These are phyloP conservation scores for Stenocarpella maydis DNA, from an alignment of 2,329 filamentous ascomycete species.

Conservation along the genomic window DNA sequence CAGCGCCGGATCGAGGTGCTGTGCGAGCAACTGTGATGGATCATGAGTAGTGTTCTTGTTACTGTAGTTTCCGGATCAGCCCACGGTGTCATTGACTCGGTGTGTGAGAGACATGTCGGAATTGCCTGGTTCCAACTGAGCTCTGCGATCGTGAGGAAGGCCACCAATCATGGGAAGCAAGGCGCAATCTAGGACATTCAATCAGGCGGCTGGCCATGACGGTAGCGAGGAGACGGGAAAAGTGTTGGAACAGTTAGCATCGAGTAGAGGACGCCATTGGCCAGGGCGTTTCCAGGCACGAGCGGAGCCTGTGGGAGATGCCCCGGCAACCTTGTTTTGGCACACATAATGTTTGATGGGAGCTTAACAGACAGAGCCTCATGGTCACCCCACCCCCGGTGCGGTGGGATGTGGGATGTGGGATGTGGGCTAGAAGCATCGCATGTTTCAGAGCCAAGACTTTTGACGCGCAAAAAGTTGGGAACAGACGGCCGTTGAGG, in stretches of 20 bases:
- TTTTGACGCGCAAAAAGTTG: constrained; percentile 12
- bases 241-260: constrained; percentile 16
- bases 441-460: constrained; percentile 15
- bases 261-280: background rate
- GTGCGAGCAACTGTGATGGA: background rate
- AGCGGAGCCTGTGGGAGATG: background rate
- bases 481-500: constrained; percentile 19
- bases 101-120: background rate
- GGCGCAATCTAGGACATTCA: background rate
- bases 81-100: constrained; percentile 8
- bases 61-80: constrained; percentile 14
- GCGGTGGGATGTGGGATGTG: constrained; percentile 7
- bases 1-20: background rate
- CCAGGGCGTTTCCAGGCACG: constrained; percentile 5
- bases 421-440: background rate
- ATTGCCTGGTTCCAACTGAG: background rate
- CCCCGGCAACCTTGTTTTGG: constrained; percentile 25
- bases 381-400: constrained; percentile 9
- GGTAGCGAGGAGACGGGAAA: constrained; percentile 10
- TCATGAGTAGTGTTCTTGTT: constrained; percentile 9
- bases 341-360: constrained; percentile 32
- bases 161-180: too few species aligned
- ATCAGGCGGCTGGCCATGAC: constrained; percentile 24
- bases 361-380: constrained; percentile 34
- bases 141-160: background rate